A percentile compares a stretch with the other conserved stretches of the same genome.
These are phyloP conservation scores for Morella rubra DNA, from an alignment of 306 rosid species.

Conservation along the genomic window DNA sequence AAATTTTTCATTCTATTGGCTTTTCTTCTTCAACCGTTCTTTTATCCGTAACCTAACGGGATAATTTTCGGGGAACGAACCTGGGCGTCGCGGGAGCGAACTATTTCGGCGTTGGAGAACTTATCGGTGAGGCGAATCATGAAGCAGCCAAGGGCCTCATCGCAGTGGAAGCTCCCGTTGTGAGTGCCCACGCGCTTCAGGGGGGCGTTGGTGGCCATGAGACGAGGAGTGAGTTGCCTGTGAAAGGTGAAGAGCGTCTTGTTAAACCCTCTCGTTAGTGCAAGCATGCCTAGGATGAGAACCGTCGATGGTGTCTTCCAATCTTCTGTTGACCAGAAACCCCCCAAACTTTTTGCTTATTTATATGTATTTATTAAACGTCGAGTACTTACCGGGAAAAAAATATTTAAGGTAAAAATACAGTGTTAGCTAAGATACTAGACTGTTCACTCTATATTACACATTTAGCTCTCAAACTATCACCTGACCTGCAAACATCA, in stretches of 20 bases:
- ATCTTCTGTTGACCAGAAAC: neutral
- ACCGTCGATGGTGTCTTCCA: neutral
- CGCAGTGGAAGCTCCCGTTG: constrained; percentile 96
- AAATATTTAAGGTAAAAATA: too few species aligned
- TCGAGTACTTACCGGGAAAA: too few species aligned
- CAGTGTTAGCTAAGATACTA: too few species aligned
- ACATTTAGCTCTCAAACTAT: too few species aligned
- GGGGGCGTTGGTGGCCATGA: constrained; percentile 29
- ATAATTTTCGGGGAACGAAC: constrained; percentile 25
- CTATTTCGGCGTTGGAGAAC: constrained; percentile 70
- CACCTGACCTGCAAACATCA: too few species aligned
- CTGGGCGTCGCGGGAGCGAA: constrained; percentile 84
- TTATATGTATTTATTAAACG: too few species aligned
- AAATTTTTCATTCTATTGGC: neutral
- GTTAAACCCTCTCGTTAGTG: constrained; percentile 19
- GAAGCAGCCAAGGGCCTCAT: constrained; percentile 98
- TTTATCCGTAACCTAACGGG: constrained; percentile 8
- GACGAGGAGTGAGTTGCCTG: constrained; percentile 17
- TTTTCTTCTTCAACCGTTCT: neutral
- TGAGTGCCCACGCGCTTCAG: constrained; percentile 89
- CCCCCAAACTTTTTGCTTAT: neutral
- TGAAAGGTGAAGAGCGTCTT: constrained; percentile 12
- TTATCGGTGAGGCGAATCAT: constrained; percentile 90
- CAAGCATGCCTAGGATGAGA: constrained; percentile 23
- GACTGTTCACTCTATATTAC: too few species aligned